Base-by-base conservation (phyloP, 345 rosid genomes). In the Brassica carinata region DNA sequence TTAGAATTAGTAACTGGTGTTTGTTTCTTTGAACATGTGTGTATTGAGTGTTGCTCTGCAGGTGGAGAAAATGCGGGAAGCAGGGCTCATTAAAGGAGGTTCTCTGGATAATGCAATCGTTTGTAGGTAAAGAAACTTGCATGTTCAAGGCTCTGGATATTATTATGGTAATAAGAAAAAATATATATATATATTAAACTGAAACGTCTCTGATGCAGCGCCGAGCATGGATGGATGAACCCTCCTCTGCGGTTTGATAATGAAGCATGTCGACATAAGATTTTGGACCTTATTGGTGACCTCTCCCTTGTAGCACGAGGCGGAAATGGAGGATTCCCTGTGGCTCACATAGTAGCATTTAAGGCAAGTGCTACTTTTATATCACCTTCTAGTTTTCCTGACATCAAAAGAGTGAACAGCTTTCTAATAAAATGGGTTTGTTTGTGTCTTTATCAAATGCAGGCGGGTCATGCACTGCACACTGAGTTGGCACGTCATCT, bases 231-330 rank as follows among this genome's bases (percentile, higher is more conserved):
- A 77, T 93, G 99, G 99, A 78, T 95, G 87, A 95, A 95, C 73
- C 93, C 88, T 4, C 94, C 97, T 0, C 83, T 91, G 33, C 94
- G 73, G 63, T 95, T 88, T 79, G 82, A 79, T 7, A 83, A 90
- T 23, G 98, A 93, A 85, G 91, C 98, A 45, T 90, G 93, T 85
- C 91, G 98, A 30, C 99, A 95, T 78, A 95, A 95, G 88, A 86
- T 87, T 76, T 83, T 95, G 74, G 99, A 95, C 84, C 87, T 95
- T 79, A 76, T 93, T 10, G 98, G 99, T 11, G 99, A 95, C 76
- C 85, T 95, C 71, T 89, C 99, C 71, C 88, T 95, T 34, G 79
- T 85, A 78, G 94, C 94, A 67, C 77, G 26, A 58, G 82, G 18
- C 33, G 98, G 98, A 31, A 90, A 87, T 82, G 97, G 90, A 78